phyloP scores from a whole-genome alignment of 257 asterid species.

The Solanum virginianum region DNA sequence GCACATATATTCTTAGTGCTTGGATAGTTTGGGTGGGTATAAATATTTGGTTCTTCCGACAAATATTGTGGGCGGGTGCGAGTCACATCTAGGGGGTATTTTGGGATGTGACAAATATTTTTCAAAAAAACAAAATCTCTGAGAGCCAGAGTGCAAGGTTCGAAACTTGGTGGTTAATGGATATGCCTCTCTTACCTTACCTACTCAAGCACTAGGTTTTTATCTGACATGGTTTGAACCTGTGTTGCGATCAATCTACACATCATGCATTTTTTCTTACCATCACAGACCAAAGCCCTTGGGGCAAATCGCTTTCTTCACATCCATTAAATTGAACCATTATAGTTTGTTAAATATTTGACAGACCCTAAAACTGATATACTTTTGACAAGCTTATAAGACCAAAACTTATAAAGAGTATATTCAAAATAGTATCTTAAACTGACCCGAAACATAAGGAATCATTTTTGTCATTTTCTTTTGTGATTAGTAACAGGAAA shows the following conservation, averaged over 20 bases:
- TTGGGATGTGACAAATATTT: background rate
- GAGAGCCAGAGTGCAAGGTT: background rate
- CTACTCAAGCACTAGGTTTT: background rate
- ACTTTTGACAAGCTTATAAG: background rate
- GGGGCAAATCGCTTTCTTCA: background rate
- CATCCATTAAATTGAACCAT: background rate
- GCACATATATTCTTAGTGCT: no score
- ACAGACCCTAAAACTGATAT: background rate
- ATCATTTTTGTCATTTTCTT: background rate
- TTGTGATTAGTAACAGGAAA: background rate
- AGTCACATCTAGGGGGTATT: no score
- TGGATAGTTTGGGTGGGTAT: no score
- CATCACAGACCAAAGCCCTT: background rate
- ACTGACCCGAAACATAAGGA: background rate
- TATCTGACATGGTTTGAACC: background rate
- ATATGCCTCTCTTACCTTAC: background rate
- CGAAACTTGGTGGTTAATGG: background rate
- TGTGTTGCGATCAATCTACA: background rate
- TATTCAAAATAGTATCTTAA: background rate
- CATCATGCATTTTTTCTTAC: background rate
- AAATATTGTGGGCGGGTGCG: no score
- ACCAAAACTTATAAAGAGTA: background rate
- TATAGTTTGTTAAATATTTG: background rate
- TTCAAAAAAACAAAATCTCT: background rate
- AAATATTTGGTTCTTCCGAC: no score